These are phyloP conservation scores for Candida freyschussii DNA, from an alignment of 1,139 yeast species.

Conservation along the genomic window DNA sequence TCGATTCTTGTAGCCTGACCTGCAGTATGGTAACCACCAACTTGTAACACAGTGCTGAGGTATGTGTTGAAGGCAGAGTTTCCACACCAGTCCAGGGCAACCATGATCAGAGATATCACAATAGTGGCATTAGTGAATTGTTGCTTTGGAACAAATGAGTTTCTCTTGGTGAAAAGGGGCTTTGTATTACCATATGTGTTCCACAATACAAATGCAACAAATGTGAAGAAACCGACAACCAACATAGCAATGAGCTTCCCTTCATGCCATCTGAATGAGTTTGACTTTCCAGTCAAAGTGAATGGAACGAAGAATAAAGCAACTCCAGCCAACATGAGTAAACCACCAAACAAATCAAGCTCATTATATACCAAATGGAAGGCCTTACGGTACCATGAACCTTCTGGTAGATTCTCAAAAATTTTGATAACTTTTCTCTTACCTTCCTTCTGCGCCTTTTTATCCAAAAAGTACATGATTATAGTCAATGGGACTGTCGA, in stretches of 20 bases:
- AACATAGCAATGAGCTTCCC: constrained; percentile 26
- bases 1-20: constrained; percentile 29
- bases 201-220: constrained; percentile 23
- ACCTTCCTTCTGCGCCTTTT: constrained; percentile 24
- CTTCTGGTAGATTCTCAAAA: constrained; percentile 18
- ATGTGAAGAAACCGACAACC: constrained; percentile 23
- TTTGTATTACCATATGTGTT: constrained; percentile 14
- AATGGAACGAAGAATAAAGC: constrained; percentile 33
- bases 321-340: constrained; percentile 32
- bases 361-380: constrained; percentile 24
- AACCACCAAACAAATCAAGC: constrained; percentile 32
- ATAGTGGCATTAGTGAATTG: constrained; percentile 21
- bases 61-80: constrained; percentile 28
- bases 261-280: constrained; percentile 26
- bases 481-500: constrained; percentile 30
- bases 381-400: constrained; percentile 7
- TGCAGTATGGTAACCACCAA: constrained; percentile 26
- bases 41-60: constrained; percentile 27
- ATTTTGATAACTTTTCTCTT: constrained; percentile 13
- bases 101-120: constrained; percentile 18
- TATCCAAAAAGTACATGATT: constrained; percentile 28
- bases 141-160: constrained; percentile 25
- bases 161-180: constrained; percentile 11
- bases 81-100: constrained; percentile 25
- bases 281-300: constrained; percentile 28